Conservation (phyloP, 2,329 filamentous ascomycete genomes). For the Stemphylium lycopersici region DNA sequence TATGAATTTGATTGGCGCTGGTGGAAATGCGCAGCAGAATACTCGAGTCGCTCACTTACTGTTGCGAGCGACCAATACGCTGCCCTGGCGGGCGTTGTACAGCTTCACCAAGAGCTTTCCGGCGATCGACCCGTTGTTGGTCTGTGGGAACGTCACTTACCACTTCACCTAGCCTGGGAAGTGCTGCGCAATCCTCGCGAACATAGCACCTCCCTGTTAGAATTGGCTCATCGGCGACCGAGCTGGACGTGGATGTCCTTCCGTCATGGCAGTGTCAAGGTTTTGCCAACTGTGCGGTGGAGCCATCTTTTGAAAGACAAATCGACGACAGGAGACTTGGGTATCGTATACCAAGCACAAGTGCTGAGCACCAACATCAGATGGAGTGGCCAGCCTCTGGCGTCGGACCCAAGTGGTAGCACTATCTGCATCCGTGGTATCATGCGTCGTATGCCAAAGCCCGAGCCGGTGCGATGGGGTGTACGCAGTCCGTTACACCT, state of each 20-base stretch:
- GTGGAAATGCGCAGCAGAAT: not conserved
- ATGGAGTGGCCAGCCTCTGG: constrained; percentile 2
- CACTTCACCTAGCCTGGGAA: not conserved
- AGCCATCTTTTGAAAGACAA: not conserved
- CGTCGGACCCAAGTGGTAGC: constrained; percentile 1
- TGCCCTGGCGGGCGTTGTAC: constrained; percentile 1
- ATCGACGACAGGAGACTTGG: not conserved
- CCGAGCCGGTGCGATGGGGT: not conserved
- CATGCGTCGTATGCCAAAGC: not conserved
- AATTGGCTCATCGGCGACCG: not conserved
- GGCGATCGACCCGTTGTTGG: not conserved
- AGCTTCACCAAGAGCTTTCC: not conserved
- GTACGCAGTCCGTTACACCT: not conserved
- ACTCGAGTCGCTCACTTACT: not conserved
- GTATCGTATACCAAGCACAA: not conserved
- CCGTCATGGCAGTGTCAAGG: not conserved
- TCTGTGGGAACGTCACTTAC: not conserved
- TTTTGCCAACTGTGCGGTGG: not conserved
- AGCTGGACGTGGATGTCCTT: constrained; percentile 4
- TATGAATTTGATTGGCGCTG: not conserved
- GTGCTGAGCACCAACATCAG: not conserved
- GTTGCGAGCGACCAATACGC: not conserved
- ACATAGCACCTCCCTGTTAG: not conserved
- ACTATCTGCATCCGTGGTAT: not conserved
- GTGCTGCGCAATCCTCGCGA: not conserved